phyloP scores from a whole-genome alignment of 106 monocot species.

The Agapanthus africanus region DNA sequence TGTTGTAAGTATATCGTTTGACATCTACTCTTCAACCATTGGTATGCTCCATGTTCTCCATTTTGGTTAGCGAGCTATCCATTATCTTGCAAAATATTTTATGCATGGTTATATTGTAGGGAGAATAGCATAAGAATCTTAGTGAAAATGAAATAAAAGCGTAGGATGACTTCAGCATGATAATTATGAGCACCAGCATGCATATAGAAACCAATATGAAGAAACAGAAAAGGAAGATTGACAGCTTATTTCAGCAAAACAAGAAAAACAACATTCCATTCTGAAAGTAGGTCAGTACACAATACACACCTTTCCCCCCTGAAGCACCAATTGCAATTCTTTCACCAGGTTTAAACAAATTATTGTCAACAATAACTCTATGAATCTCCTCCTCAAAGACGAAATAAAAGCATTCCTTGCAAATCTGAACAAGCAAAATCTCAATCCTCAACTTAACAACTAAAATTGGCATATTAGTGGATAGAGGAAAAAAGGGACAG shows the following conservation, averaged over 20 bases:
- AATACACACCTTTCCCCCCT: conserved; percentile 81
- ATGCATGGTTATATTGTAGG: neutral
- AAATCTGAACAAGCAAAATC: conserved; percentile 46
- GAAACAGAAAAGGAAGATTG: neutral
- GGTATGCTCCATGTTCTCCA: neutral
- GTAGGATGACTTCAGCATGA: neutral
- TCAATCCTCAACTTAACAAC: too few relatives aligned
- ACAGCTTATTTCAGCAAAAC: neutral
- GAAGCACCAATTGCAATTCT: conserved; percentile 91
- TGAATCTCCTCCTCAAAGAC: conserved; percentile 97
- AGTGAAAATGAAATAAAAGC: neutral
- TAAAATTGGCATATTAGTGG: too few relatives aligned
- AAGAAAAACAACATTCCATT: too few relatives aligned
- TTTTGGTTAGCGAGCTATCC: neutral
- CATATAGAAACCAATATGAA: neutral
- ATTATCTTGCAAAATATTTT: neutral
- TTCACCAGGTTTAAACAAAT: conserved; percentile 86
- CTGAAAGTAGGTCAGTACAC: too few relatives aligned
- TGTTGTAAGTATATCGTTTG: neutral
- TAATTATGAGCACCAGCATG: neutral
- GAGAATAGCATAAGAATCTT: neutral
- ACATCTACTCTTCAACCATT: neutral
- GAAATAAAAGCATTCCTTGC: conserved; percentile 86
- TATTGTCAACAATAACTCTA: conserved; percentile 62
- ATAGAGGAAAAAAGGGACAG: too few relatives aligned